These are phyloP conservation scores for Phytophthora constricta DNA, from an alignment of 352 stramenopile species.

Conservation along the genomic window DNA sequence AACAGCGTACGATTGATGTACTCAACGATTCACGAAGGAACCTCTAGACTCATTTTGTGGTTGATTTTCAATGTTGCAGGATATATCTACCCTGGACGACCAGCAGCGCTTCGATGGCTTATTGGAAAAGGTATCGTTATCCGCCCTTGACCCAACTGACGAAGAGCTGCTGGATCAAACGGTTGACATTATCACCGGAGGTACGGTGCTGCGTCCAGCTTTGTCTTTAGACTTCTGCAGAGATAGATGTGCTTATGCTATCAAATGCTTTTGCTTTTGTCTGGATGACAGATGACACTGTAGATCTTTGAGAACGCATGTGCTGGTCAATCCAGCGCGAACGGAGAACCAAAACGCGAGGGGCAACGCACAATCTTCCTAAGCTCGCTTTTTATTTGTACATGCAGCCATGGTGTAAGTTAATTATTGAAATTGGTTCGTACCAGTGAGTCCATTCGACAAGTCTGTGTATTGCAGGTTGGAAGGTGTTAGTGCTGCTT, in stretches of 20 bases:
- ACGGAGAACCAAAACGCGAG: slow-evolving; percentile 22
- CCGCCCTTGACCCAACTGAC: slow-evolving; percentile 64
- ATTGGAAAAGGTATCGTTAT: slow-evolving; percentile 68
- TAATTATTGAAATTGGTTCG: slow-evolving; percentile 52
- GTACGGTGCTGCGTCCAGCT: too few species aligned
- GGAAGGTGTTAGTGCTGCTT: too few species aligned
- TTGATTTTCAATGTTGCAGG: slow-evolving; percentile 30
- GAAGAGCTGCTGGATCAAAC: slow-evolving; percentile 59
- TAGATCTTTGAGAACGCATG: slow-evolving; percentile 42
- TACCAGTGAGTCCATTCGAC: slow-evolving; percentile 11
- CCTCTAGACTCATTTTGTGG: neutral
- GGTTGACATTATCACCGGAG: slow-evolving; percentile 55
- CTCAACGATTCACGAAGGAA: neutral
- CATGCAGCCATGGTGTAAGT: slow-evolving; percentile 43
- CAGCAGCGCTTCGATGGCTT: slow-evolving; percentile 70
- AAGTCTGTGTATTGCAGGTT: too few species aligned
- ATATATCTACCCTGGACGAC: slow-evolving; percentile 58
- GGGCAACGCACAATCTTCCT: slow-evolving; percentile 18
- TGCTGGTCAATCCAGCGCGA: slow-evolving; percentile 6
- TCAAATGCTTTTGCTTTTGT: neutral
- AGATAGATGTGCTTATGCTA: neutral
- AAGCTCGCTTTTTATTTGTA: slow-evolving; percentile 48
- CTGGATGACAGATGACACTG: slow-evolving; percentile 47
- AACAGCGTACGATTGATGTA: slow-evolving; percentile 58
- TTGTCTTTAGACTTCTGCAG: neutral